These are phyloP conservation scores for Hippophae gyantsensis DNA, from an alignment of 306 rosid genomes.

Conservation along the genomic window DNA sequence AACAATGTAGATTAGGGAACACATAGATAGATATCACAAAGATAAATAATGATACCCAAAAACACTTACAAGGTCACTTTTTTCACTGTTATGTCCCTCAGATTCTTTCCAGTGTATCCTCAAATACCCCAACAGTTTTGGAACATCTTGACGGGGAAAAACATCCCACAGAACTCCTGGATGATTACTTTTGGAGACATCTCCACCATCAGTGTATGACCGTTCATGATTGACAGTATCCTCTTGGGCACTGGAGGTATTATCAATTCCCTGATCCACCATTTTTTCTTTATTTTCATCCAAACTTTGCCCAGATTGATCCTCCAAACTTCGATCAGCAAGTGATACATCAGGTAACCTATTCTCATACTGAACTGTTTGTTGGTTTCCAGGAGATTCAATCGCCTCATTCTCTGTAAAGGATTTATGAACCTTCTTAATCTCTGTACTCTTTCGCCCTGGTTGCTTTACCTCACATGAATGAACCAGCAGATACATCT, in stretches of 20 bases:
- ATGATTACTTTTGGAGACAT: conserved; percentile 29
- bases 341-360: conserved; percentile 38
- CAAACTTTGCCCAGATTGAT: conserved; percentile 25
- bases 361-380: conserved; percentile 24
- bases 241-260: conserved; percentile 26
- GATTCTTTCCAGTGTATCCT: conserved; percentile 54
- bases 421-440: conserved; percentile 31
- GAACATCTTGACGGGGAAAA: conserved; percentile 64
- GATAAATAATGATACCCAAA: neutral
- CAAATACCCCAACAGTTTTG: conserved; percentile 62
- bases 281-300: conserved; percentile 35
- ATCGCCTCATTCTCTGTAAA: conserved; percentile 30
- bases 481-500: conserved; percentile 93
- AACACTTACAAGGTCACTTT: conserved; percentile 44
- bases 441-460: conserved; percentile 37
- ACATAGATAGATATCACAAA: neutral
- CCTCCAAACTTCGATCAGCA: conserved; percentile 26
- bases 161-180: conserved; percentile 88
- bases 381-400: conserved; percentile 38
- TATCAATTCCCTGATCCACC: conserved; percentile 35
- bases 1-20: conserved; percentile 1
- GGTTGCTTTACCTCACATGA: conserved; percentile 50
- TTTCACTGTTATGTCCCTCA: conserved; percentile 31
- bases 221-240: conserved; percentile 26
- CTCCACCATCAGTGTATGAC: conserved; percentile 36